Conservation (phyloP, 1,139 yeast genomes). For the Diutina sp. region DNA sequence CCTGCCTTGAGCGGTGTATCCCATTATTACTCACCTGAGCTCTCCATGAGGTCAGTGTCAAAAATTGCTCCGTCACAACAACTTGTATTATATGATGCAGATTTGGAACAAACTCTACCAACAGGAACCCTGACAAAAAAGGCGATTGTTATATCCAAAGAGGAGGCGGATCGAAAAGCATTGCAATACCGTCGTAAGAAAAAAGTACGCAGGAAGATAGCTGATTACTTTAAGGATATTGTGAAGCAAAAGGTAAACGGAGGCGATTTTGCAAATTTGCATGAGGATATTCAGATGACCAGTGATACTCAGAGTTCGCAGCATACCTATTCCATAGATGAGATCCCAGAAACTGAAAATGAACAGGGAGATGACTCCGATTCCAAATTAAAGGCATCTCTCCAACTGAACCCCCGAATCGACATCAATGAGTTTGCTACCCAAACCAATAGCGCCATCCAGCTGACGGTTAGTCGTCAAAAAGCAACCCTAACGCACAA, state of each 20-base stretch:
- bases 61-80: not conserved
- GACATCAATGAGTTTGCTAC: not conserved
- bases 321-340: not conserved
- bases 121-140: not conserved
- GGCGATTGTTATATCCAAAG: not conserved
- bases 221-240: not conserved
- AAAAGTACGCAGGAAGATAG: not conserved
- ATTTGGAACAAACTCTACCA: not conserved
- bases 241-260: not conserved
- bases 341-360: not conserved
- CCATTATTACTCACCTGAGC: no score
- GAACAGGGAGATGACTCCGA: not conserved
- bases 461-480: not conserved
- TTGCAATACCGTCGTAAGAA: not conserved
- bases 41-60: no score
- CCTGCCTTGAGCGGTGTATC: no score
- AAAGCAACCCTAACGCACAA: not conserved
- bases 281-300: not conserved
- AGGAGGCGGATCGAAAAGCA: not conserved
- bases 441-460: not conserved
- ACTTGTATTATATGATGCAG: not conserved
- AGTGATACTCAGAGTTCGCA: not conserved
- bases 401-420: not conserved
- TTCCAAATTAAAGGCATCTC: not conserved
- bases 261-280: not conserved